Evolutionary conservation across 495 filamentous ascomycete genomes (phyloP).

Genomic region (Echria macrotheca): DNA sequence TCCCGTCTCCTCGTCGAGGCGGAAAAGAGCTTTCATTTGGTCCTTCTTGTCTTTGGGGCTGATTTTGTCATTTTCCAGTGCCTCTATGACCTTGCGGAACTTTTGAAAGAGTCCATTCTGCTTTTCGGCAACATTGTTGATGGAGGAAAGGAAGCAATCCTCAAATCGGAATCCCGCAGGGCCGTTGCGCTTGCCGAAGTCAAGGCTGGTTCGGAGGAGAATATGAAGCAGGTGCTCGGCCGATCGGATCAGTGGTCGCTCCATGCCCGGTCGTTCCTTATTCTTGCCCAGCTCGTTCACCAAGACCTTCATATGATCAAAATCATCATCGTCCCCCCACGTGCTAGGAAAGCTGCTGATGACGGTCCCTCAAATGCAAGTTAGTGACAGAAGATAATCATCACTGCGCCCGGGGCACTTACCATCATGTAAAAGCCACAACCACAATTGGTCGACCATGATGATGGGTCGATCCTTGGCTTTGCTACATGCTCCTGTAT

Average conservation of each 20-base stretch:
- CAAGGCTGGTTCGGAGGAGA: constrained; percentile 14
- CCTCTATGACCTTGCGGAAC: constrained; percentile 9
- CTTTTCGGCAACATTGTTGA: constrained; percentile 16
- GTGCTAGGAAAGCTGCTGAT: constrained; percentile 16
- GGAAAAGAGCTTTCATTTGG: constrained; percentile 15
- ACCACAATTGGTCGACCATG: constrained; percentile 22
- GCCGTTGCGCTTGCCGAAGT: constrained; percentile 17
- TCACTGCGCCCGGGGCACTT: too few species aligned
- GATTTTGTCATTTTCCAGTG: constrained; percentile 8
- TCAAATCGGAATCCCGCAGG: constrained; percentile 13
- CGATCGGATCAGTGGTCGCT: constrained; percentile 15
- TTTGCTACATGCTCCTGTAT: neutral
- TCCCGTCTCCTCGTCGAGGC: constrained; percentile 15
- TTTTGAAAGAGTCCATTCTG: constrained; percentile 11
- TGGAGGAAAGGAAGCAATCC: constrained; percentile 19
- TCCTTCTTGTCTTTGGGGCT: constrained; percentile 7
- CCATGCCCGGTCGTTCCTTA: constrained; percentile 13
- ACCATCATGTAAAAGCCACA: constrained; percentile 17
- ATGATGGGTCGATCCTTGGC: constrained; percentile 16
- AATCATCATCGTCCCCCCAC: constrained; percentile 10
- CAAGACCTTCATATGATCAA: constrained; percentile 11
- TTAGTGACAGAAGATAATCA: too few species aligned
- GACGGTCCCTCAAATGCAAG: too few species aligned
- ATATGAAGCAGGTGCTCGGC: constrained; percentile 12
- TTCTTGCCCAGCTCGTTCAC: constrained; percentile 9